These are phyloP conservation scores for Ophiosphaerella herpotricha DNA, from an alignment of 2,329 filamentous ascomycete genomes.

Conservation along the genomic window DNA sequence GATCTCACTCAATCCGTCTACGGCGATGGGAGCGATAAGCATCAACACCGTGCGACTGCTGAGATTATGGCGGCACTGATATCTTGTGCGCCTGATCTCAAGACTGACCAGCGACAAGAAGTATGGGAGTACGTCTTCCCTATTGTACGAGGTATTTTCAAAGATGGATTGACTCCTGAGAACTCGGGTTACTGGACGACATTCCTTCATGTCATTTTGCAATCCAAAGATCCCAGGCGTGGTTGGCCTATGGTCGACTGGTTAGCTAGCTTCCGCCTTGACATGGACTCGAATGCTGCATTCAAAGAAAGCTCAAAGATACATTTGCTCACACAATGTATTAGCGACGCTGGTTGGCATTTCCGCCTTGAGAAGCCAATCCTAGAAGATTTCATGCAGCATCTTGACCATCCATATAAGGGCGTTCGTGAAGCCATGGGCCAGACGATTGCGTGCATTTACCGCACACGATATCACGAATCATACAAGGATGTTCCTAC, in stretches of 20 bases:
- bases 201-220: constrained; percentile 85
- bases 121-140: constrained; percentile 92
- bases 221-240: constrained; percentile 86
- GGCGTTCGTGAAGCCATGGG: constrained; percentile 95
- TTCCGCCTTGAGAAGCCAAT: constrained; percentile 90
- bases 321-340: constrained; percentile 82
- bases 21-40: constrained; percentile 93
- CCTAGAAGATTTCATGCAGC: constrained; percentile 82
- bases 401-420: constrained; percentile 98
- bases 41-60: constrained; percentile 92
- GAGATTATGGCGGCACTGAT: constrained; percentile 90
- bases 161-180: constrained; percentile 91
- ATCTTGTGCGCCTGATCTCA: constrained; percentile 77
- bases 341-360: constrained; percentile 92
- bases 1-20: constrained; percentile 78
- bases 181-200: constrained; percentile 95
- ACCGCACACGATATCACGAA: constrained; percentile 90
- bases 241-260: constrained; percentile 84
- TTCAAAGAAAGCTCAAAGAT: constrained; percentile 99
- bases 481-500: constrained; percentile 80
- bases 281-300: constrained; percentile 93
- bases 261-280: constrained; percentile 82
- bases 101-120: constrained; percentile 70
- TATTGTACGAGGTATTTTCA: constrained; percentile 81
- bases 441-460: constrained; percentile 83